Evolutionary conservation across 106 monocot genomes (phyloP).

Genomic region (Dendrobium huoshanense): DNA sequence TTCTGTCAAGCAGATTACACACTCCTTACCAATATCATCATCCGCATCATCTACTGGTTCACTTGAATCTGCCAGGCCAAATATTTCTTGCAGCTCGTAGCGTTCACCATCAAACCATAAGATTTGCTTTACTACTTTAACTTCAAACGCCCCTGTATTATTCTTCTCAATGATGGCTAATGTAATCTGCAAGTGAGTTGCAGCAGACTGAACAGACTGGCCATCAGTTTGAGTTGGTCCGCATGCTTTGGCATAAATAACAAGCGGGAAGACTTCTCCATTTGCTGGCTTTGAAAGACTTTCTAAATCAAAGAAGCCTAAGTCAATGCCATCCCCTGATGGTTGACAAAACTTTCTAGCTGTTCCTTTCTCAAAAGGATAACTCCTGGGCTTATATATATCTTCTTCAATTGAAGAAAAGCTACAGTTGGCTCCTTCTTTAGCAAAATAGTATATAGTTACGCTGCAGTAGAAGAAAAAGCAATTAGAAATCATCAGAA

Average conservation of each 20-base stretch:
- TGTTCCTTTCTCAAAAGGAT: conserved; percentile 53
- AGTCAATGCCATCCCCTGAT: conserved; percentile 70
- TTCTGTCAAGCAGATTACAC: conserved; percentile 91
- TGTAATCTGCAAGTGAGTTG: conserved; percentile 61
- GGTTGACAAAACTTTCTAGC: conserved; percentile 76
- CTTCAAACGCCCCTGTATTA: conserved; percentile 39
- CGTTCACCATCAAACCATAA: conserved; percentile 60
- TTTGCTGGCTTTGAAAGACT: conserved; percentile 59
- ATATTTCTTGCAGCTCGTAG: conserved; percentile 87
- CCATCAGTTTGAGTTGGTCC: conserved; percentile 15
- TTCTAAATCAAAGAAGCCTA: conserved; percentile 74
- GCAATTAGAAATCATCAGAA: neutral
- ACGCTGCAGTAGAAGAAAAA: conserved; percentile 33
- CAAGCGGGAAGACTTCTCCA: conserved; percentile 65
- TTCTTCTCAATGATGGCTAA: conserved; percentile 65
- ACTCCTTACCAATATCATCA: conserved; percentile 71
- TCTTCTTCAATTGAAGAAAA: conserved; percentile 39
- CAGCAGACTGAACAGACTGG: conserved; percentile 13
- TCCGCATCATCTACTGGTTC: conserved; percentile 14
- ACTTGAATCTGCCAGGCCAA: conserved; percentile 45
- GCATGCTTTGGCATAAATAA: conserved; percentile 52
- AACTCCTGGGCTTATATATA: conserved; percentile 32
- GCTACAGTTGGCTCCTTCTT: conserved; percentile 50
- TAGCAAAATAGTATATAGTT: conserved; percentile 92
- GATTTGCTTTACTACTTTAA: conserved; percentile 76